Percentiles rank a stretch among this genome's conserved stretches.
Evolutionary conservation across 2,329 filamentous ascomycete species (phyloP).

Genomic region (Aspergillus novoparasiticus): DNA sequence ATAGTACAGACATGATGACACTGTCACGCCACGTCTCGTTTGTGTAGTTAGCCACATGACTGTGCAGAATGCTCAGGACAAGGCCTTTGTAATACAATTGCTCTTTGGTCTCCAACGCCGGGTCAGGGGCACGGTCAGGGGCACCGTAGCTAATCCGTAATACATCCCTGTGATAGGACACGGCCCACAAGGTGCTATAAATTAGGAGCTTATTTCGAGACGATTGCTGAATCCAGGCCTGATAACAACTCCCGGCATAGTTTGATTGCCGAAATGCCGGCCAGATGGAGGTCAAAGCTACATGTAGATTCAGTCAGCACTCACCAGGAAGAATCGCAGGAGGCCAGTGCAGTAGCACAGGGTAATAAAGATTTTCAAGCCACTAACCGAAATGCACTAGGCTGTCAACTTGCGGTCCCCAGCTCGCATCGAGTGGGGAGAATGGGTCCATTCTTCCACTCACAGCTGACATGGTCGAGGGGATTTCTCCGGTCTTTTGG

Average conservation of each 20-base stretch:
- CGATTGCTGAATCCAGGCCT: slow-evolving; percentile 4
- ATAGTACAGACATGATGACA: slow-evolving; percentile 11
- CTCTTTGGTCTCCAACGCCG: slow-evolving; percentile 5
- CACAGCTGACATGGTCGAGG: background rate
- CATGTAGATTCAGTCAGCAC: background rate
- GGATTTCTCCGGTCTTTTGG: background rate
- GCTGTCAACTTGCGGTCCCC: background rate
- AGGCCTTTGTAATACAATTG: slow-evolving; percentile 11
- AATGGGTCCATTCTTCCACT: slow-evolving; percentile 1
- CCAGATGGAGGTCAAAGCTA: slow-evolving; percentile 1
- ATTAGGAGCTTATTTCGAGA: background rate
- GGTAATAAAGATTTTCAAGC: background rate
- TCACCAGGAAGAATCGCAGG: background rate
- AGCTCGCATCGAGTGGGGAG: background rate
- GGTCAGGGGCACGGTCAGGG: background rate
- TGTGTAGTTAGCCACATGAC: slow-evolving; percentile 2
- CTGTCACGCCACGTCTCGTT: background rate
- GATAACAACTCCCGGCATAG: slow-evolving; percentile 4
- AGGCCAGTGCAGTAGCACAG: background rate
- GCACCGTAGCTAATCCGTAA: slow-evolving; percentile 10
- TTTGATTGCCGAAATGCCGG: background rate
- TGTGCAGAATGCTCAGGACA: slow-evolving; percentile 2
- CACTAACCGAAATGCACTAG: background rate
- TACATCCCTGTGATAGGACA: slow-evolving; percentile 13
- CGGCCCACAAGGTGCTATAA: slow-evolving; percentile 8